Evolutionary conservation across 2,329 filamentous ascomycete species (phyloP).

Genomic region (Gaeumannomyces tritici): DNA sequence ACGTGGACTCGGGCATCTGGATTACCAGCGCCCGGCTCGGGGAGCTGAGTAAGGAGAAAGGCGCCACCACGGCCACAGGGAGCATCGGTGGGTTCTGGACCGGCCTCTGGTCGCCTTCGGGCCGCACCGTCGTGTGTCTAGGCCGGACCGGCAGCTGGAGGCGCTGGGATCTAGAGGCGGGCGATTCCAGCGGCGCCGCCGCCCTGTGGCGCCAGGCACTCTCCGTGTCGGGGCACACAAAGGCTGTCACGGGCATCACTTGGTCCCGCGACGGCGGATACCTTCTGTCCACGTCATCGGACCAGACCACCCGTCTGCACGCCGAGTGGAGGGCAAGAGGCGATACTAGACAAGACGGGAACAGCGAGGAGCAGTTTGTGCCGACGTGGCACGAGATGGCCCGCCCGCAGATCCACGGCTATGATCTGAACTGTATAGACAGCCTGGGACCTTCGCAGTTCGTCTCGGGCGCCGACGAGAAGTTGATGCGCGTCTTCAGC

Average conservation of each 20-base stretch:
- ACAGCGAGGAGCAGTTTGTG: neutral
- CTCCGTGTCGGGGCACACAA: constrained; percentile 76
- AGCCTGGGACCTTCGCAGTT: constrained; percentile 66
- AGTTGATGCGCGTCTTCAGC: constrained; percentile 91
- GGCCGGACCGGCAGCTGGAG: constrained; percentile 92
- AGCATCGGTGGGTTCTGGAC: constrained; percentile 96
- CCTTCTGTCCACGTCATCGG: constrained; percentile 77
- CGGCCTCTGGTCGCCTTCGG: constrained; percentile 79
- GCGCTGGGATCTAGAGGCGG: constrained; percentile 54
- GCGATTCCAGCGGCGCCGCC: constrained; percentile 18
- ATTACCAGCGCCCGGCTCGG: constrained; percentile 76
- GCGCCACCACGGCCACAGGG: constrained; percentile 90
- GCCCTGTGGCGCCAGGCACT: constrained; percentile 70
- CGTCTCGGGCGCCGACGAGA: constrained; percentile 92
- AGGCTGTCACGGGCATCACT: constrained; percentile 68
- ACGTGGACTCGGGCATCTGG: constrained; percentile 81
- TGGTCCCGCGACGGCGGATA: constrained; percentile 81
- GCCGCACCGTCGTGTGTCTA: constrained; percentile 64
- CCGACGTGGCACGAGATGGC: constrained; percentile 91
- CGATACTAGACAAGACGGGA: neutral
- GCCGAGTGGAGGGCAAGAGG: constrained; percentile 57
- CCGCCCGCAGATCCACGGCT: constrained; percentile 92
- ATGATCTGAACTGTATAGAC: constrained; percentile 92
- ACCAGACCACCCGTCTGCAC: constrained; percentile 88
- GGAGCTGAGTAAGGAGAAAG: constrained; percentile 90